These are phyloP conservation scores for Pleoardoris graminearum DNA, from an alignment of 2,329 filamentous ascomycete genomes.

Conservation along the genomic window DNA sequence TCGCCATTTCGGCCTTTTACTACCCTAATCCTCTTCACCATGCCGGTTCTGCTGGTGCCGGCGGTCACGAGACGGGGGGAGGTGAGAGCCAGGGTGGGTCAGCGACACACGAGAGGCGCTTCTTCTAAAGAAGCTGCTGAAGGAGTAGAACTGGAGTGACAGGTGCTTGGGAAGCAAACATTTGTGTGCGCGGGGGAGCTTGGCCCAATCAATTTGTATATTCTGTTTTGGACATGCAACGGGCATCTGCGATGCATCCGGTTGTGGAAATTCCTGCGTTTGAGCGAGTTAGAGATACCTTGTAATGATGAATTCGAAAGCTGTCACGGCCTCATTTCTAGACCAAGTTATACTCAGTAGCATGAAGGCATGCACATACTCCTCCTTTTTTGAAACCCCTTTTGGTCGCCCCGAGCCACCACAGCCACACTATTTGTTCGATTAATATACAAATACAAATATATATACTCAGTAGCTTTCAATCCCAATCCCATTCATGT, in stretches of 20 bases:
- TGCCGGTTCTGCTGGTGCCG: constrained; percentile 14
- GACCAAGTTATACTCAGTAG: no score
- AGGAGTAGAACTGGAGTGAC: neutral
- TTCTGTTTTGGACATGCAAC: neutral
- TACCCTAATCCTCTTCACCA: constrained; percentile 57
- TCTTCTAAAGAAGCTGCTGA: neutral
- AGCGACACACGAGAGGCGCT: neutral
- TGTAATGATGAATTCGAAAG: constrained; percentile 6
- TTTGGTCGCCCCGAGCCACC: no score
- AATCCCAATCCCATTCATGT: no score
- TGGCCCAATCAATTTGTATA: neutral
- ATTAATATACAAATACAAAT: no score
- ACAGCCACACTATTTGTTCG: no score
- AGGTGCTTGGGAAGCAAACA: neutral
- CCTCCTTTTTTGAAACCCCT: no score
- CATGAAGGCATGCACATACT: no score
- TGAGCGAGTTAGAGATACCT: constrained; percentile 4
- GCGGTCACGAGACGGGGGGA: constrained; percentile 1
- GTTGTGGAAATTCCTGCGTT: neutral
- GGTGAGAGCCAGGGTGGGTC: no score
- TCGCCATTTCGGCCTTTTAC: constrained; percentile 64
- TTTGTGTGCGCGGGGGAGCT: neutral
- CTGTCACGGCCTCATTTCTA: neutral
- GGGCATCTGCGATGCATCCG: neutral
- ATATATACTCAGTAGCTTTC: no score